These are phyloP conservation scores for Metschnikowia cubensis DNA, from an alignment of 805 yeast genomes.

Conservation along the genomic window DNA sequence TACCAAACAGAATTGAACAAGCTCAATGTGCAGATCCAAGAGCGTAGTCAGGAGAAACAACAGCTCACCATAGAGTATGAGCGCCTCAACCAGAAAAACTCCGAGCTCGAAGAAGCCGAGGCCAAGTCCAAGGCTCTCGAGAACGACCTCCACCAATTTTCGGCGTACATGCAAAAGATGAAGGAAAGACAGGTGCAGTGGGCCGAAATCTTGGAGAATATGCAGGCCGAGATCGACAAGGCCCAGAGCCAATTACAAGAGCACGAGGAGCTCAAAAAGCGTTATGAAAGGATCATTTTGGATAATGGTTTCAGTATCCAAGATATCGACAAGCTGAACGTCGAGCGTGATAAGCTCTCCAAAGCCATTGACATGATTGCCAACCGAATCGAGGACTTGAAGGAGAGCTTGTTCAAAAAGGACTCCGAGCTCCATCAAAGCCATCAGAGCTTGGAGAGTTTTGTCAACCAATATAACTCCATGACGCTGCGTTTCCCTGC, in stretches of 20 bases:
- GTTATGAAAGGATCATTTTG: conserved; percentile 40
- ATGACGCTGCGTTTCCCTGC: conserved; percentile 46
- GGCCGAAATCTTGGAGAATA: conserved; percentile 54
- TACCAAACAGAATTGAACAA: conserved; percentile 50
- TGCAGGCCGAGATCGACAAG: conserved; percentile 49
- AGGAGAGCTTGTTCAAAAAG: conserved; percentile 44
- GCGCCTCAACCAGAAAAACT: conserved; percentile 41
- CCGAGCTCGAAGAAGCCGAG: conserved; percentile 47
- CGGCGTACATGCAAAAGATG: conserved; percentile 67
- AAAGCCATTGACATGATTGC: conserved; percentile 46
- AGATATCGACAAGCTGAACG: conserved; percentile 59
- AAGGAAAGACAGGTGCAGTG: conserved; percentile 62
- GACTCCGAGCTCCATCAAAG: conserved; percentile 48
- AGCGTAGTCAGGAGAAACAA: conserved; percentile 38
- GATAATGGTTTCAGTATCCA: conserved; percentile 57
- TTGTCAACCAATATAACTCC: conserved; percentile 55
- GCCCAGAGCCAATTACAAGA: conserved; percentile 41
- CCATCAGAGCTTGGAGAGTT: conserved; percentile 48
- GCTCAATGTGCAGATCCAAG: conserved; percentile 44
- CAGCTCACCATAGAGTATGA: conserved; percentile 37
- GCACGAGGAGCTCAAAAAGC: conserved; percentile 39
- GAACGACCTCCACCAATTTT: conserved; percentile 65
- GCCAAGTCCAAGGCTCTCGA: conserved; percentile 57
- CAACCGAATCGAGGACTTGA: conserved; percentile 43
- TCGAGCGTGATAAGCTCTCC: conserved; percentile 57